phyloP scores from a whole-genome alignment of 208 protist species.

The Wallacemonas sp. region DNA sequence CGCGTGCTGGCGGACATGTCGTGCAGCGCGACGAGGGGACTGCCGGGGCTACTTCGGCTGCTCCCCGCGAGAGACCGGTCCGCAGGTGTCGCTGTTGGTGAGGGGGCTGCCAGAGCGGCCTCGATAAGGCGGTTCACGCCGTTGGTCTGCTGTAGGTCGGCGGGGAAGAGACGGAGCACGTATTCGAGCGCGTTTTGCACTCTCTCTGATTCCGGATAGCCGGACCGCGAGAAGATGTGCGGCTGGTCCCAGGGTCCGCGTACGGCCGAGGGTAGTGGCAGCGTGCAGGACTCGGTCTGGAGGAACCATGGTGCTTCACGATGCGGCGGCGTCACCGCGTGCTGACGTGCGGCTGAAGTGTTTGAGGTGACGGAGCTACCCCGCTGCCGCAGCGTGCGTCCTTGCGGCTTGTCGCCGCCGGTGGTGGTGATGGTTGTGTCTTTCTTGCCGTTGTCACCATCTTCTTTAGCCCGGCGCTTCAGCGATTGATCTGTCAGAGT shows the following conservation, averaged over 20 bases:
- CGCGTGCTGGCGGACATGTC: no score
- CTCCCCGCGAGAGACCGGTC: neutral
- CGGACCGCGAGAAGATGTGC: neutral
- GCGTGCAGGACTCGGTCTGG: neutral
- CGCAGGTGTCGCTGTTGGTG: neutral
- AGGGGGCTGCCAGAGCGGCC: neutral
- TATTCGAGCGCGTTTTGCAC: constrained; percentile 4
- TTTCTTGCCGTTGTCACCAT: neutral
- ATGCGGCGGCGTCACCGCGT: no score
- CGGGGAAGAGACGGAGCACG: neutral
- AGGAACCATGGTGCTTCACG: constrained; percentile 3
- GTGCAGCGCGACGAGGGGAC: neutral
- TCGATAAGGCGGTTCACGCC: neutral
- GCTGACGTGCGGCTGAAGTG: no score
- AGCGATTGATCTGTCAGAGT: no score
- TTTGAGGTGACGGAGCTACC: neutral
- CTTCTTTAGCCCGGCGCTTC: no score
- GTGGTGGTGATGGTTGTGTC: neutral
- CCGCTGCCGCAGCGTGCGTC: neutral
- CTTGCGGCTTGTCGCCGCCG: neutral
- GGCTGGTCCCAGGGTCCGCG: constrained; percentile 2
- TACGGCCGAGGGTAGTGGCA: neutral
- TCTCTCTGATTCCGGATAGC: neutral
- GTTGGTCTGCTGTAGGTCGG: neutral
- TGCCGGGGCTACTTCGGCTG: neutral